Percentiles rank a stretch among this genome's conserved stretches.
phyloP scores from a whole-genome alignment of 2,329 filamentous ascomycete genomes.

The Penicillium aurantiogriseum region DNA sequence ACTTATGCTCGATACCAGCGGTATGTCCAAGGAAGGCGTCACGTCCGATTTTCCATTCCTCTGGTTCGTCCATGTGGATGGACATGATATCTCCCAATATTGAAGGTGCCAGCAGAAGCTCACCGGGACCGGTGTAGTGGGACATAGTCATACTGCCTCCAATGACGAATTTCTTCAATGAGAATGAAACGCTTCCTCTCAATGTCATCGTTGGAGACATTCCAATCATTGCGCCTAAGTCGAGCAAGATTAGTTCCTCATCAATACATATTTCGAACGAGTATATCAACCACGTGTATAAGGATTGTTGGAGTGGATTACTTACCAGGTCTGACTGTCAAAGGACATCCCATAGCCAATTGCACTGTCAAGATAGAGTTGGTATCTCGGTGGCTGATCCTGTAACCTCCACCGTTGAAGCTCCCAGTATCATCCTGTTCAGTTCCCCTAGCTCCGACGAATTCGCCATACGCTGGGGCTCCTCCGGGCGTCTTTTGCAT shows the following conservation, averaged over 20 bases:
- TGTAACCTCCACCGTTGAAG: constrained; percentile 93
- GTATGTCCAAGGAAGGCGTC: constrained; percentile 86
- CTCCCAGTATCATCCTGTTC: constrained; percentile 84
- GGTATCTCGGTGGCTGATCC: constrained; percentile 86
- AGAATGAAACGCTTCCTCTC: constrained; percentile 79
- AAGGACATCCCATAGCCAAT: constrained; percentile 81
- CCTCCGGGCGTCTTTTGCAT: constrained; percentile 39
- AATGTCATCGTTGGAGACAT: constrained; percentile 89
- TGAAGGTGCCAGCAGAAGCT: constrained; percentile 78
- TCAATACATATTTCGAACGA: background rate
- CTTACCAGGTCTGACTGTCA: constrained; percentile 73
- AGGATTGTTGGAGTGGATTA: too few relatives aligned
- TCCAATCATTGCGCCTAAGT: constrained; percentile 76
- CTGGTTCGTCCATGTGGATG: constrained; percentile 67
- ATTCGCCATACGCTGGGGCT: constrained; percentile 54
- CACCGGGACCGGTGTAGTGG: constrained; percentile 83
- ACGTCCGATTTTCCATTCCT: constrained; percentile 75
- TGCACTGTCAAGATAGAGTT: constrained; percentile 90
- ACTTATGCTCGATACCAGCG: constrained; percentile 81
- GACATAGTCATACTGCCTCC: constrained; percentile 77
- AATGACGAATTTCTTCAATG: constrained; percentile 83
- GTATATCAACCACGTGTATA: background rate
- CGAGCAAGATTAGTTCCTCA: background rate
- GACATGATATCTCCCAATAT: constrained; percentile 82
- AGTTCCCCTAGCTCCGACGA: constrained; percentile 62